Base-by-base conservation (phyloP, 495 filamentous ascomycete species). In the Aspergillus leporis region DNA sequence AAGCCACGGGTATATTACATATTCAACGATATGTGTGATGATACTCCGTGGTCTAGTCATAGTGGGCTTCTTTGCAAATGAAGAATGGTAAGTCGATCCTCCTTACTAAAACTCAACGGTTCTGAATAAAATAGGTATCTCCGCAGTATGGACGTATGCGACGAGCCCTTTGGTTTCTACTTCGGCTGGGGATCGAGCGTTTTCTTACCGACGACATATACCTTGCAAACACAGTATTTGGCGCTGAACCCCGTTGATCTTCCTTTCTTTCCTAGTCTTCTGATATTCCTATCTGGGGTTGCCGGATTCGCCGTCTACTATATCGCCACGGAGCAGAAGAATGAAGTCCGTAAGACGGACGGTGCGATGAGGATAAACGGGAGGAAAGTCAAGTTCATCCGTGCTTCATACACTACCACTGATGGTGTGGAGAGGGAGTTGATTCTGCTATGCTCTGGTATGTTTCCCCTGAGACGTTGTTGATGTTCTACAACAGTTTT, bases 21-120 rank as follows among this genome's bases (percentile, higher is more conserved):
- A 5, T 10, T 5, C 31, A 10, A 32, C 10, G 31, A 32, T 32
- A 10, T 32, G 31, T 10, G 31, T 32, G 10, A 10, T 32, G 31
- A 5, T 32, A 32, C 31, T 32, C 31, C 31, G 31, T 10, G 10
- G 31, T 32, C 31, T 32, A 5, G 5, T 32, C 31, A 32, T 10
- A 5, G 31, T 10, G 10, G 31, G 10, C 10, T 32, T 53, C 49
- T 48, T 43, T 53, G 47, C 10, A 45, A 23, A 59, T 53, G 50
- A 50, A 53, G 49, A 53, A 53, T 53, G 50, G 40, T 41, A 47
- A 21, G 50, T 49, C 52, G 23, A 30, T 53, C 7, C 12, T 59
- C 5, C 5, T 10, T 10, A 21, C 47, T 50, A 50, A 3, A 3
- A 5, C n/a, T 19, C 5, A 22, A 50, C 22, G 5, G n/a, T 25